Percentiles rank a stretch among this genome's conserved stretches.
Evolutionary conservation across 768 basidiomycete species (phyloP).

Genomic region (Boletus tylopilopsis): DNA sequence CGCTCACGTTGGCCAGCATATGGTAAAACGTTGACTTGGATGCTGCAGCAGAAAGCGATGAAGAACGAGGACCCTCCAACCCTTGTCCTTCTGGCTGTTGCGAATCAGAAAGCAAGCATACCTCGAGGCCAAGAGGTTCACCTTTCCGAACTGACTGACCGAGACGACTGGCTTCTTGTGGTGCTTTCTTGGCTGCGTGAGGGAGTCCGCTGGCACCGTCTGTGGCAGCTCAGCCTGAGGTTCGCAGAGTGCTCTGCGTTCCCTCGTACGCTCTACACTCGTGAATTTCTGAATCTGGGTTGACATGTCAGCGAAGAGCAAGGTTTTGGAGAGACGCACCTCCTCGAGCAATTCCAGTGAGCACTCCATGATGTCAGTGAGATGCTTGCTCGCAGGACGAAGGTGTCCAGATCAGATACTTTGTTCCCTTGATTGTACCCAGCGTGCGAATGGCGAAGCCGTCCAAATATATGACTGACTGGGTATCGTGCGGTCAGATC

Average conservation of each 20-base stretch:
- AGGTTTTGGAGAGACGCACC: slow-evolving; percentile 12
- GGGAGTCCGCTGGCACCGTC: slow-evolving; percentile 16
- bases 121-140: slow-evolving; percentile 23
- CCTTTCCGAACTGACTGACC: slow-evolving; percentile 60
- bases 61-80: slow-evolving; percentile 24
- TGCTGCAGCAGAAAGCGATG: slow-evolving; percentile 37
- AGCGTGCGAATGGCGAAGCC: slow-evolving; percentile 7
- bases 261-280: slow-evolving; percentile 54
- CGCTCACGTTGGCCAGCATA: slow-evolving; percentile 39
- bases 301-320: not conserved
- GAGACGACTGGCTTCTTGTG: slow-evolving; percentile 51
- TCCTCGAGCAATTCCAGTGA: slow-evolving; percentile 30
- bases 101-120: slow-evolving; percentile 1
- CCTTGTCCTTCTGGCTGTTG: slow-evolving; percentile 20
- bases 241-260: slow-evolving; percentile 43
- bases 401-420: not conserved
- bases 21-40: slow-evolving; percentile 48
- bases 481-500: too few species aligned
- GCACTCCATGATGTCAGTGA: slow-evolving; percentile 13
- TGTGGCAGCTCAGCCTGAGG: slow-evolving; percentile 12
- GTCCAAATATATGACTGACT: slow-evolving; percentile 3
- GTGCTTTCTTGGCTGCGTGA: slow-evolving; percentile 27
- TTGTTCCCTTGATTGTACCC: not conserved
- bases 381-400: not conserved
- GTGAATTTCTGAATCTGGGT: slow-evolving; percentile 46